Percentiles rank a stretch among this genome's conserved stretches.
Evolutionary conservation across 202 grass and related monocot genomes (phyloP).

Genomic region (Setaria viridis): DNA sequence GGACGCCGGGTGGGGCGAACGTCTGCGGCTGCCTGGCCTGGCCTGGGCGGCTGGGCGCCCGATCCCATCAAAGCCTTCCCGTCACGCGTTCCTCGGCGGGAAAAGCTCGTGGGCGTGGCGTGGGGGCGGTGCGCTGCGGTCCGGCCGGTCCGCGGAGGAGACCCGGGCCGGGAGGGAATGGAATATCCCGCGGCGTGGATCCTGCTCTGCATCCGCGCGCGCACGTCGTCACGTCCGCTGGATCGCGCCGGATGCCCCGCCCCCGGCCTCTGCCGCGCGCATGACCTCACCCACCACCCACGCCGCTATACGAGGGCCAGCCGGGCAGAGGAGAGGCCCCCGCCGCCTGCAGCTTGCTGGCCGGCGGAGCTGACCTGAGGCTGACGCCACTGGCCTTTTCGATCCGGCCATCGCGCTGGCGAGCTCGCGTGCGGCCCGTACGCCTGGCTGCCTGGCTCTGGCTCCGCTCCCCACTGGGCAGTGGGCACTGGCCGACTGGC

Average conservation of each 20-base stretch:
- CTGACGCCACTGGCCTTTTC: constrained; percentile 27
- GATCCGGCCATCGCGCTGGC: constrained; percentile 14
- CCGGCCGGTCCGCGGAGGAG: too few species aligned
- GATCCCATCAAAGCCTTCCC: constrained; percentile 47
- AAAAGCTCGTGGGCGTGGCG: constrained; percentile 33
- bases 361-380: constrained; percentile 12
- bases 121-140: neutral
- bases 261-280: neutral
- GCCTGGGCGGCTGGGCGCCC: too few species aligned
- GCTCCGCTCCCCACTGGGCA: too few species aligned
- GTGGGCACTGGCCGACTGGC: neutral
- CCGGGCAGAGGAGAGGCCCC: neutral
- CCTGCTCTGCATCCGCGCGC: neutral
- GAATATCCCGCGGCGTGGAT: constrained; percentile 43
- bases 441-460: neutral
- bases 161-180: neutral
- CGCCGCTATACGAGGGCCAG: neutral
- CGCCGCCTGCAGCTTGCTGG: neutral
- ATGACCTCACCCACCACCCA: constrained; percentile 23
- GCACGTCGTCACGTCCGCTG: constrained; percentile 17
- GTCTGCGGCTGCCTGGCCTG: too few species aligned
- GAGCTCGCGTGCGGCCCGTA: neutral
- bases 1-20: too few species aligned
- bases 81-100: constrained; percentile 63
- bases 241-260: constrained; percentile 12